Conservation (phyloP, 169 alveolate genomes). For the Ichthyophthirius multifiliis region DNA sequence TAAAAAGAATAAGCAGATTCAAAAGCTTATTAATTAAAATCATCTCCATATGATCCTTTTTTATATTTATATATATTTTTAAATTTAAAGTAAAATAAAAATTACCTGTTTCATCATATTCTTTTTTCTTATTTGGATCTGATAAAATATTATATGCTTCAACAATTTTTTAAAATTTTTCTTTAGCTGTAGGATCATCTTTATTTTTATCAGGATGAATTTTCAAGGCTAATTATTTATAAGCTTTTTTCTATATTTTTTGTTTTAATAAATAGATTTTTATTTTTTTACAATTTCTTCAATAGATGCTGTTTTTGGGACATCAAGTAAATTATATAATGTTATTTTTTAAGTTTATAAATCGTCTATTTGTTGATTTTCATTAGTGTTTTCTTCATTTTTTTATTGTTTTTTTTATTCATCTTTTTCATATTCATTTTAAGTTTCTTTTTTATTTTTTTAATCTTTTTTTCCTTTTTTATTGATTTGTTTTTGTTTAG, state of each 20-base stretch:
- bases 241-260: conserved; percentile 70
- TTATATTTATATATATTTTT: neutral
- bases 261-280: neutral
- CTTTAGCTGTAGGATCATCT: conserved; percentile 69
- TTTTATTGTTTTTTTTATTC: no score
- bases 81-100: neutral
- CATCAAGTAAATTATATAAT: neutral
- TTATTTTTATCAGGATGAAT: conserved; percentile 88
- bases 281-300: neutral
- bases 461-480: no score
- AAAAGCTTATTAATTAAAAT: conserved; percentile 41
- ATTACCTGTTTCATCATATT: conserved; percentile 70
- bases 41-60: conserved; percentile 41
- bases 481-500: no score
- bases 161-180: conserved; percentile 68
- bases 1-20: conserved; percentile 37
- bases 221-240: conserved; percentile 60
- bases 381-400: no score
- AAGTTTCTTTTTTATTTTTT: no score
- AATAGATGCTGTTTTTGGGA: neutral
- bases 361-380: no score
- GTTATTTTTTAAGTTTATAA: neutral
- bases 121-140: conserved; percentile 63
- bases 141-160: conserved; percentile 82
- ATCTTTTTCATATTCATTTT: no score